A percentile compares a stretch with the other conserved stretches of the same genome.
phyloP scores from a whole-genome alignment of 1,284 basidiomycete species.

The Melampsora larici-populina region DNA sequence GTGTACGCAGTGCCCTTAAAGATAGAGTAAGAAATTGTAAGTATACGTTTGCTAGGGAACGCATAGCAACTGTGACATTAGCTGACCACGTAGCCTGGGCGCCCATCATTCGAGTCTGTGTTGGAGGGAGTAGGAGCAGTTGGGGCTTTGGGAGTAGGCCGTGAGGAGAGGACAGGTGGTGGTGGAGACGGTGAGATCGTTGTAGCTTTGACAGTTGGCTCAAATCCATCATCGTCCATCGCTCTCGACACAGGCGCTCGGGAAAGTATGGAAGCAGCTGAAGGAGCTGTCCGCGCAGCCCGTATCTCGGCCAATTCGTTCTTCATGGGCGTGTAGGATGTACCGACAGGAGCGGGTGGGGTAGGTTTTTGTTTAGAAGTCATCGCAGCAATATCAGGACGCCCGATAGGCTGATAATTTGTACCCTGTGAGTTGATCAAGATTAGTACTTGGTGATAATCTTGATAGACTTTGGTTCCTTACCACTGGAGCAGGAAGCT shows the following conservation, averaged over 20 bases:
- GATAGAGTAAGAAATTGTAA: background rate
- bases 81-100: slow-evolving; percentile 48
- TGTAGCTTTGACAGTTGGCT: slow-evolving; percentile 42
- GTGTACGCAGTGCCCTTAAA: slow-evolving; percentile 72
- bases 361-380: slow-evolving; percentile 44
- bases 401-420: slow-evolving; percentile 52
- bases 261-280: slow-evolving; percentile 49
- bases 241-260: background rate
- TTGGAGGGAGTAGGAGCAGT: slow-evolving; percentile 57
- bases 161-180: slow-evolving; percentile 19
- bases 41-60: background rate
- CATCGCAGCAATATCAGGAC: slow-evolving; percentile 50
- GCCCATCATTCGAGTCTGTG: slow-evolving; percentile 47
- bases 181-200: slow-evolving; percentile 16
- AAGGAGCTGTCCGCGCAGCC: slow-evolving; percentile 51
- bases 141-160: slow-evolving; percentile 8
- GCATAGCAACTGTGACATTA: background rate
- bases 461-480: slow-evolving; percentile 66
- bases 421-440: slow-evolving; percentile 48
- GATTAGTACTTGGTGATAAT: slow-evolving; percentile 55
- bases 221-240: slow-evolving; percentile 4
- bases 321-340: slow-evolving; percentile 51
- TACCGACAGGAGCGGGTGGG: slow-evolving; percentile 47
- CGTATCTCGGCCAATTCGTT: slow-evolving; percentile 53
- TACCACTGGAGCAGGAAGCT: slow-evolving; percentile 52